Base-by-base conservation (phyloP, 202 grass and related monocot genomes). In the Zizania palustris region DNA sequence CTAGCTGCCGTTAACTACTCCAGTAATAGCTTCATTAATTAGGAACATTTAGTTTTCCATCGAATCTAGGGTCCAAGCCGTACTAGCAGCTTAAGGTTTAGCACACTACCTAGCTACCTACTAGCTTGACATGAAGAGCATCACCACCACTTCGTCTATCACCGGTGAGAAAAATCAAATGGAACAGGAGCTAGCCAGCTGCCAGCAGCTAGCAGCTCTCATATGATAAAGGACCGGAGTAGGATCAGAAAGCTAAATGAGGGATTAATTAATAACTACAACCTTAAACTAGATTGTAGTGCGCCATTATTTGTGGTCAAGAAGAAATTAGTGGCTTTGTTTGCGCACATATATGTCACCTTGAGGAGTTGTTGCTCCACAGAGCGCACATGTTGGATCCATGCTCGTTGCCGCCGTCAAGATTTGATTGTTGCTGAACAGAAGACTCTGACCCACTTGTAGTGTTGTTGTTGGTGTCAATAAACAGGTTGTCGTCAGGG, bases 361-460 rank as follows among this genome's bases (percentile, higher is more conserved):
- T 93, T 18, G 93, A 88, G 65, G 87, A 90, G 79, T 88, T 96
- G 75, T 86, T 96, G 75, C 73, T 82, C 87, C 93, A 90, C 11
- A 92, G 77, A 71, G 82, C 85, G 71, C 75, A 74, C 46, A 85
- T 71, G 78, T 76, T 89, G 50, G 84, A 85, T 41, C 51, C 85
- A 78, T 85, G 69, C 1, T 84, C 69, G 43, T 80, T 88, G 48
- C 12, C 87, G 48, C 12, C 87, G 4, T 82, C 65, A 60, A 77
- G 73, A 53, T 73, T 85, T 35, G 74, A 71, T 48, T 83, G 85
- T 64, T 83, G 85, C 68, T 83, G 92, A 40, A 86, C 55, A 18
- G 92, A 92, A 73, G 81, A 87, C 66, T 96, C 92, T 22, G 92
- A 92, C 1, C 75, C 75, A 80, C 74, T 28, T 28, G 28, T 82